Evolutionary conservation across 192 early-diverging fungal genomes (phyloP).

Genomic region (Ramicandelaber brevisporus): DNA sequence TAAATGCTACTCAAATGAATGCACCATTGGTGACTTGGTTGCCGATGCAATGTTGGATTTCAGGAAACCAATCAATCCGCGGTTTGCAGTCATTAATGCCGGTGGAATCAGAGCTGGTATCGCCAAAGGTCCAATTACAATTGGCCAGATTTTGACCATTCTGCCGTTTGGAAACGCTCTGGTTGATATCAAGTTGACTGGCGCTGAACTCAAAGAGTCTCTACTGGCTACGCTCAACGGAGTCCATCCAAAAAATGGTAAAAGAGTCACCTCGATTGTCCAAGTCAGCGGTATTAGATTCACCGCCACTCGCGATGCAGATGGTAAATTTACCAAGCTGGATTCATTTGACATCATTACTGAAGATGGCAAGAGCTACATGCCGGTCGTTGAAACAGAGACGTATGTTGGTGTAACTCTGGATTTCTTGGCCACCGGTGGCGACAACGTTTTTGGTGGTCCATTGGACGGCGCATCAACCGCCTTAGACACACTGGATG

Average conservation of each 20-base stretch:
- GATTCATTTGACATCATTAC: slow-evolving; percentile 3
- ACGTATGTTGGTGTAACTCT: slow-evolving; percentile 22
- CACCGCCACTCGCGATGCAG: slow-evolving; percentile 2
- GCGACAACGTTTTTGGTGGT: slow-evolving; percentile 25
- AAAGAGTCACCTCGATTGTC: slow-evolving; percentile 19
- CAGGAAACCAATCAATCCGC: slow-evolving; percentile 4
- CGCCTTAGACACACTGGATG: slow-evolving; percentile 4
- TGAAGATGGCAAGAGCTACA: slow-evolving; percentile 10
- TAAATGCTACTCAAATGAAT: slow-evolving; percentile 18
- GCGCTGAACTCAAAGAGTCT: slow-evolving; percentile 19
- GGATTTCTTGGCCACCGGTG: slow-evolving; percentile 31
- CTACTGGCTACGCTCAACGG: slow-evolving; percentile 18
- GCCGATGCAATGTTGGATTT: slow-evolving; percentile 31
- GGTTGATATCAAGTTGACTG: slow-evolving; percentile 17
- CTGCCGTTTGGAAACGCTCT: slow-evolving; percentile 40
- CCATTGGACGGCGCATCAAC: slow-evolving; percentile 4
- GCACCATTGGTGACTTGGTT: slow-evolving; percentile 33
- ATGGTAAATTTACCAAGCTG: neutral
- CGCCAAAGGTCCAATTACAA: slow-evolving; percentile 21
- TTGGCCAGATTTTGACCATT: slow-evolving; percentile 23
- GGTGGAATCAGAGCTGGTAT: slow-evolving; percentile 33
- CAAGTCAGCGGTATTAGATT: slow-evolving; percentile 33
- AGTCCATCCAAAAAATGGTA: slow-evolving; percentile 6
- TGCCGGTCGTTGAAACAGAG: slow-evolving; percentile 11
- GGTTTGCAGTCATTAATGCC: slow-evolving; percentile 28